phyloP scores from a whole-genome alignment of 805 yeast species.

The Saccharomycopsis javanensis region DNA sequence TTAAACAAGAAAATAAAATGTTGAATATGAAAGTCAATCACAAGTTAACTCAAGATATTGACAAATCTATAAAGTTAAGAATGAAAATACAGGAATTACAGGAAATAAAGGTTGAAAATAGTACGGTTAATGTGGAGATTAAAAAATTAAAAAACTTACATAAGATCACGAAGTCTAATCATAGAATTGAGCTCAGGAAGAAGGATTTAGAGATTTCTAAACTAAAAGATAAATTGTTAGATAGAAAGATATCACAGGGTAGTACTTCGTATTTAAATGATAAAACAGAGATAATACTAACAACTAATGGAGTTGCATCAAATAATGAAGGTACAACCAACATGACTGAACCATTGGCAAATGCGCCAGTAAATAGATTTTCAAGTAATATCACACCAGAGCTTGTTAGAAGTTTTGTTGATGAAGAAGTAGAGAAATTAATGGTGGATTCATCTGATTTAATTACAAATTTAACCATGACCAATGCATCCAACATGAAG shows the following conservation, averaged over 20 bases:
- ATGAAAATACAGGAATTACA: background rate
- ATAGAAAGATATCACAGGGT: background rate
- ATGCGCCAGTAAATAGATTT: background rate
- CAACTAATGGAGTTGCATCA: background rate
- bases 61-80: background rate
- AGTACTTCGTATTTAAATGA: background rate
- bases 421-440: constrained; percentile 13
- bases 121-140: background rate
- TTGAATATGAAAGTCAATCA: background rate
- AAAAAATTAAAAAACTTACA: background rate
- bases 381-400: background rate
- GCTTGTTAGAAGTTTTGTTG: background rate
- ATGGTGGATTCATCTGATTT: constrained; percentile 16
- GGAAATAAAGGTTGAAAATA: background rate
- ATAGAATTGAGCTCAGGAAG: constrained; percentile 12
- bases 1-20: background rate
- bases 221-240: constrained; percentile 14
- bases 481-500: constrained; percentile 7
- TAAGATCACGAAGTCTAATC: constrained; percentile 1
- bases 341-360: background rate
- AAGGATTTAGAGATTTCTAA: constrained; percentile 14
- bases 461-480: constrained; percentile 10
- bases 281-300: background rate
- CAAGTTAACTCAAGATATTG: background rate
- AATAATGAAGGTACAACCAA: background rate